These are phyloP conservation scores for Lichtheimia ramosa DNA, from an alignment of 371 early-diverging fungal genomes.

Conservation along the genomic window DNA sequence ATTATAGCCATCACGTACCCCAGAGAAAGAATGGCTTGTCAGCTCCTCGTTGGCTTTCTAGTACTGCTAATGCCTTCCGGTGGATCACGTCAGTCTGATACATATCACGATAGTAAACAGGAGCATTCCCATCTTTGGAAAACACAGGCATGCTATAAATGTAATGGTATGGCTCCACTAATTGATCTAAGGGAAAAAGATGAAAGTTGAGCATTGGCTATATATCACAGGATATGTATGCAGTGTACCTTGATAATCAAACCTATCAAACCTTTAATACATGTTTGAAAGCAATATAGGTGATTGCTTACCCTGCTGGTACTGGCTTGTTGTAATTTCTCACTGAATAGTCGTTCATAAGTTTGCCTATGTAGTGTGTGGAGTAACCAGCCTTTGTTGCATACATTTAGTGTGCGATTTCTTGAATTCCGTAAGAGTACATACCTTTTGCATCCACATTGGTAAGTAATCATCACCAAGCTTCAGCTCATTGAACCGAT, in stretches of 20 bases:
- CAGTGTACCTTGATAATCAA: constrained; percentile 19
- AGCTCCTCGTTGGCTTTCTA: constrained; percentile 41
- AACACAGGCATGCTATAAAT: constrained; percentile 61
- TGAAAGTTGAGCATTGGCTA: neutral
- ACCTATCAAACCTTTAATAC: constrained; percentile 4
- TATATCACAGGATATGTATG: neutral
- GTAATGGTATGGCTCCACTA: constrained; percentile 65
- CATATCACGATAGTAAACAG: constrained; percentile 43
- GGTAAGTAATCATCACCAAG: constrained; percentile 53
- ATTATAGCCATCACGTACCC: constrained; percentile 22
- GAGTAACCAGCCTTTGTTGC: constrained; percentile 49
- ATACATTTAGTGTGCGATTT: neutral
- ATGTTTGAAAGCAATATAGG: neutral
- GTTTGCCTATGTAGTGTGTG: constrained; percentile 68
- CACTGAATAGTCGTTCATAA: constrained; percentile 57
- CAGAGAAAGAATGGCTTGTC: constrained; percentile 61
- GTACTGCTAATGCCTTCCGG: constrained; percentile 51
- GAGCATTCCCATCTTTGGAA: constrained; percentile 53
- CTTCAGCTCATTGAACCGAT: constrained; percentile 44
- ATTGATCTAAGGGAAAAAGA: constrained; percentile 34
- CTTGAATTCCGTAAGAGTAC: neutral
- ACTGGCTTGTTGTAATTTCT: constrained; percentile 41
- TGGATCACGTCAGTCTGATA: constrained; percentile 68
- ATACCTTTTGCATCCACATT: constrained; percentile 24
- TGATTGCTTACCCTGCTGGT: constrained; percentile 28